These are phyloP conservation scores for Suillus lakei DNA, from an alignment of 768 basidiomycete genomes.

Conservation along the genomic window DNA sequence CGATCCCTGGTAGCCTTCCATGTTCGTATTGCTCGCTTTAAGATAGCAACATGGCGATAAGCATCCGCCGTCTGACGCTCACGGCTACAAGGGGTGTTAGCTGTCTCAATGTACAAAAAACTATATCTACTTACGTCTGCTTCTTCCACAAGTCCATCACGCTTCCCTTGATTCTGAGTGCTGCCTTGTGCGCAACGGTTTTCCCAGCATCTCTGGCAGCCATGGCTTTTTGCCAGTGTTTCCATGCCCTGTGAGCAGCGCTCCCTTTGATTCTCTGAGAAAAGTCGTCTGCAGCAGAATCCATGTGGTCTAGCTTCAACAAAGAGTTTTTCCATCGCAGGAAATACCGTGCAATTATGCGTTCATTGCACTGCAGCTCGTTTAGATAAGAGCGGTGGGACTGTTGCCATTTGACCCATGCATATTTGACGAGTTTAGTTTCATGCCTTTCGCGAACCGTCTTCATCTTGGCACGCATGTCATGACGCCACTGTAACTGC, in stretches of 20 bases:
- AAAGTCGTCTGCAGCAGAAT: conserved; percentile 55
- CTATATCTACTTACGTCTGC: conserved; percentile 48
- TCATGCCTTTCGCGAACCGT: conserved; percentile 61
- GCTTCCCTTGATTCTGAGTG: conserved; percentile 51
- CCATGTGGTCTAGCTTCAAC: conserved; percentile 45
- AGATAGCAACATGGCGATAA: conserved; percentile 44
- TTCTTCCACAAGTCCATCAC: conserved; percentile 62
- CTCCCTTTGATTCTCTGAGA: conserved; percentile 42
- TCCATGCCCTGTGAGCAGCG: conserved; percentile 50
- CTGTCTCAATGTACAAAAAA: conserved; percentile 6
- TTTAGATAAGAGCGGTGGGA: conserved; percentile 55
- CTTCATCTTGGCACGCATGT: conserved; percentile 76
- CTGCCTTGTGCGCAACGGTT: conserved; percentile 47
- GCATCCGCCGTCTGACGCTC: conserved; percentile 47
- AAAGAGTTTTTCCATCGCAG: conserved; percentile 58
- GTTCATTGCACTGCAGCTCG: conserved; percentile 52
- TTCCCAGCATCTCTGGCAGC: conserved; percentile 52
- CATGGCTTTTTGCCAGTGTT: conserved; percentile 56
- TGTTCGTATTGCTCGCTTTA: conserved; percentile 50
- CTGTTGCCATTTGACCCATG: conserved; percentile 72
- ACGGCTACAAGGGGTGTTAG: conserved; percentile 40
- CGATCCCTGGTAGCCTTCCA: conserved; percentile 62
- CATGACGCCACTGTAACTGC: conserved; percentile 65
- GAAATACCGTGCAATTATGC: conserved; percentile 49
- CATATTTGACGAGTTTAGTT: conserved; percentile 53